Evolutionary conservation across 2,329 filamentous ascomycete genomes (phyloP).

Genomic region (Oidium heveae): DNA sequence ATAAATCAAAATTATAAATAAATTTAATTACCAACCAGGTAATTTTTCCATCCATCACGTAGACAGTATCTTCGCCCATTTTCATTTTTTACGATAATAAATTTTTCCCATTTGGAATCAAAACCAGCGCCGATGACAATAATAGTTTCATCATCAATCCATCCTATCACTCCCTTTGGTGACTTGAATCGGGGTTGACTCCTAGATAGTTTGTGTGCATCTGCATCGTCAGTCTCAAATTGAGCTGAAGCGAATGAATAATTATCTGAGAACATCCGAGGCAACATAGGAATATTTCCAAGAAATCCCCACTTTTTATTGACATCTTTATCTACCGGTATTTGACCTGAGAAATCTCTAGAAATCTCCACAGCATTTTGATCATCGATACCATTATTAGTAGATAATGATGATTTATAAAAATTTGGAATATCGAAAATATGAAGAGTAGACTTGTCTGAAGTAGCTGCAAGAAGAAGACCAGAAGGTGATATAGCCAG

Average conservation of each 20-base stretch:
- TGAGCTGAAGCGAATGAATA: conserved; percentile 63
- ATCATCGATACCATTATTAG: conserved; percentile 9
- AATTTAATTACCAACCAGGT: too few relatives aligned
- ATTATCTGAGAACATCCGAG: conserved; percentile 65
- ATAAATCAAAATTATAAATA: too few relatives aligned
- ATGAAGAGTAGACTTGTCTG: conserved; percentile 88
- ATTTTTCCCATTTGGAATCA: conserved; percentile 74
- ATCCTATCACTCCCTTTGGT: conserved; percentile 65
- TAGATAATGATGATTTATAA: conserved; percentile 16
- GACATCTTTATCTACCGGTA: conserved; percentile 25
- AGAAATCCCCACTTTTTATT: conserved; percentile 68
- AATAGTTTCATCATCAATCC: conserved; percentile 50
- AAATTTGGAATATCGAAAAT: conserved; percentile 61
- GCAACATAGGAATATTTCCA: conserved; percentile 60
- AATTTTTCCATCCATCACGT: too few relatives aligned
- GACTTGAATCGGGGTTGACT: conserved; percentile 23
- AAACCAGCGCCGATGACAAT: conserved; percentile 55
- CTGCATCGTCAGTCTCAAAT: conserved; percentile 66
- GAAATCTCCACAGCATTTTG: conserved; percentile 9
- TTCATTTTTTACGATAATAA: too few relatives aligned
- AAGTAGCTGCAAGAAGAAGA: conserved; percentile 65
- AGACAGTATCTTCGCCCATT: too few relatives aligned
- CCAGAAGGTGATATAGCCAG: conserved; percentile 69
- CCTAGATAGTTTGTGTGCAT: conserved; percentile 31
- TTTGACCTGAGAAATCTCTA: too few relatives aligned